A percentile compares a stretch with the other conserved stretches of the same genome.
phyloP scores from a whole-genome alignment of 305 asterid species.

The Fraxinus ornus region DNA sequence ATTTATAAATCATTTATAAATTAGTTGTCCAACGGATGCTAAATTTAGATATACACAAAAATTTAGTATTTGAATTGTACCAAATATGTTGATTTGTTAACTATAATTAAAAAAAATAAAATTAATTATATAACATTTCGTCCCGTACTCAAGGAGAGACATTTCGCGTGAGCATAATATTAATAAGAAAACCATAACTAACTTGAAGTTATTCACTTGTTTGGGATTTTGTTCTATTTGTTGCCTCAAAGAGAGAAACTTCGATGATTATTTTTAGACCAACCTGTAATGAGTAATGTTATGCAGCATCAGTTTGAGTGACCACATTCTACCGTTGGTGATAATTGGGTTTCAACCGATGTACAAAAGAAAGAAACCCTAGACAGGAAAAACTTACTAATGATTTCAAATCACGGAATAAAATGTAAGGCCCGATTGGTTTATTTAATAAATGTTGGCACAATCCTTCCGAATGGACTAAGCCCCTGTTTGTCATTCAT shows the following conservation, averaged over 20 bases:
- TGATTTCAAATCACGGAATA: neutral
- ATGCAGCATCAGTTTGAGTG: neutral
- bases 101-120: neutral
- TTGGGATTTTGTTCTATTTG: neutral
- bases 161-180: slow-evolving; percentile 32
- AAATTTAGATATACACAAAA: neutral
- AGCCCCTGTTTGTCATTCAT: neutral
- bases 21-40: neutral
- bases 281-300: too few species aligned
- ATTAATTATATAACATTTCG: slow-evolving; percentile 12
- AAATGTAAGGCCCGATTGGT: neutral
- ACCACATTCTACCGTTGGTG: neutral
- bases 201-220: neutral
- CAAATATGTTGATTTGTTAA: neutral
- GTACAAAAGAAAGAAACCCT: neutral
- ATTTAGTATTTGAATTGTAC: neutral
- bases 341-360: neutral
- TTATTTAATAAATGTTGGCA: neutral
- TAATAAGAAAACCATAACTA: slow-evolving; percentile 20
- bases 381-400: neutral
- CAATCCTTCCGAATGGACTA: neutral
- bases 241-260: neutral
- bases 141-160: slow-evolving; percentile 24
- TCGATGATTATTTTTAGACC: neutral
- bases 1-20: too few species aligned